phyloP scores from a whole-genome alignment of 192 early-diverging fungal genomes.

The Gonapodya sp. region DNA sequence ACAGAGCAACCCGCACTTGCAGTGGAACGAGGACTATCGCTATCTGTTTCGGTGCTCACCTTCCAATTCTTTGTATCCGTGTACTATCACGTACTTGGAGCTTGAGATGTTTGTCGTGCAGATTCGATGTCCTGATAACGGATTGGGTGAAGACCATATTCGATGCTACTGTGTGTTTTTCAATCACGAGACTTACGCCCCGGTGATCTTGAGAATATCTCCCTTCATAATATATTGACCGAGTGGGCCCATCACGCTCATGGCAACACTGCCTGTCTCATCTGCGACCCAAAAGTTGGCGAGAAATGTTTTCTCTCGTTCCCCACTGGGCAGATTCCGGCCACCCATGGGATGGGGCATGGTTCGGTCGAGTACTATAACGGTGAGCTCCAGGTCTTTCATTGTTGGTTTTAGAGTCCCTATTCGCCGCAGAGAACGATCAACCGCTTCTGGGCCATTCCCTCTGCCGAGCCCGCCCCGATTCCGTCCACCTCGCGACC shows the following conservation, averaged over 20 bases:
- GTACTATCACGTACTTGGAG: not conserved
- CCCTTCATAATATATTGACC: not conserved
- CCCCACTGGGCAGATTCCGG: not conserved
- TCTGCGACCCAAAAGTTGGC: not conserved
- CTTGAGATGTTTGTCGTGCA: not conserved
- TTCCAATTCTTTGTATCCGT: not conserved
- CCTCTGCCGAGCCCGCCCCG: not conserved
- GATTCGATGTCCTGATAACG: not conserved
- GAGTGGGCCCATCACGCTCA: not conserved
- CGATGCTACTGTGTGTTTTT: no score
- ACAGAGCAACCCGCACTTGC: no score
- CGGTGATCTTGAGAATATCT: not conserved
- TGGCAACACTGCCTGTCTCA: not conserved
- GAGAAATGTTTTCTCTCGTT: not conserved
- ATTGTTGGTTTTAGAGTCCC: not conserved
- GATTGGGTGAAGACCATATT: not conserved
- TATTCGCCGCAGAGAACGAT: not conserved
- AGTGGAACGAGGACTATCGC: no score
- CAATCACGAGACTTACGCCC: not conserved
- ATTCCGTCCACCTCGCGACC: not conserved
- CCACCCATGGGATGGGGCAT: not conserved
- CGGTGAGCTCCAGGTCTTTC: not conserved
- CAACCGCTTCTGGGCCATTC: not conserved
- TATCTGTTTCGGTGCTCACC: not conserved
- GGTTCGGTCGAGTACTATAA: not conserved